Percentiles rank a stretch among this genome's conserved stretches.
Conservation (phyloP, 2,329 filamentous ascomycete genomes). For the Clarireedia monteithiana region DNA sequence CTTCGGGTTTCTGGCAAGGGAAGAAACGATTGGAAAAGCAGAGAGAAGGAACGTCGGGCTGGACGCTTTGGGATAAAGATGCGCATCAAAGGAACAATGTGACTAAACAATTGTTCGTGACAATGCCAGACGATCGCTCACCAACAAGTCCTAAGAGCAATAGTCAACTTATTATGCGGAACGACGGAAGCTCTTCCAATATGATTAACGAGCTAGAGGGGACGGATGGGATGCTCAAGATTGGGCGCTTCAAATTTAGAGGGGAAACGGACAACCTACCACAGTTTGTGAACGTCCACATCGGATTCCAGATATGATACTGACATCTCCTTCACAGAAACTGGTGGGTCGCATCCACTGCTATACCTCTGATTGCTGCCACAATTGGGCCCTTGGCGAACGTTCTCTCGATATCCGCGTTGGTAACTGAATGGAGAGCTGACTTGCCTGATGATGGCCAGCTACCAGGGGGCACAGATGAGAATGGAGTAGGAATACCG, state of each 20-base stretch:
- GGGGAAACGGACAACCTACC: conserved; percentile 29
- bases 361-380: conserved; percentile 54
- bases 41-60: background rate
- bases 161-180: background rate
- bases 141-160: background rate
- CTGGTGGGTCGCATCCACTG: conserved; percentile 36
- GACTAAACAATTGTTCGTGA: background rate
- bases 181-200: background rate
- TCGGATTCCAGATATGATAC: background rate
- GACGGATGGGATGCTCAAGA: conserved; percentile 16
- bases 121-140: background rate
- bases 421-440: conserved; percentile 57
- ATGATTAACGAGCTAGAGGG: background rate
- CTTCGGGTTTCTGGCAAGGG: no score
- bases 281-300: conserved; percentile 19
- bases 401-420: conserved; percentile 57
- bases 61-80: no score
- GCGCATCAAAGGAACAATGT: background rate
- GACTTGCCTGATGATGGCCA: conserved; percentile 39
- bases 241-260: conserved; percentile 28
- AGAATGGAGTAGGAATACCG: conserved; percentile 41
- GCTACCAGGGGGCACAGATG: conserved; percentile 37
- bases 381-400: conserved; percentile 66
- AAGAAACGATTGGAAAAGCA: no score
- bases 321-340: conserved; percentile 18